Evolutionary conservation across 2,329 filamentous ascomycete genomes (phyloP).

Genomic region (Lachnellula cervina): DNA sequence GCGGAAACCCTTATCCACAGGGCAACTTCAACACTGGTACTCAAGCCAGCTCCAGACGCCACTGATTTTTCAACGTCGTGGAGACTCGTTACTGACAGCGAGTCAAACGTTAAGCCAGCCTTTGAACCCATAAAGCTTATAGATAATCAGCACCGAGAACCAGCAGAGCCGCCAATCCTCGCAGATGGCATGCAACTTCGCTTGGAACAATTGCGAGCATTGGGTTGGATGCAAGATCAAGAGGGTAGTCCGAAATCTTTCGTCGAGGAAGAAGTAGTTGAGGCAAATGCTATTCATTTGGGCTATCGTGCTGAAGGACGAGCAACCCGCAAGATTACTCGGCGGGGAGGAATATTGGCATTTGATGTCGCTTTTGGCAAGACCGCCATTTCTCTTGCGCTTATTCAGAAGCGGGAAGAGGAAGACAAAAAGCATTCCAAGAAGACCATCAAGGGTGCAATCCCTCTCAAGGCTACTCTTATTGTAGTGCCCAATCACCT

Average conservation of each 20-base stretch:
- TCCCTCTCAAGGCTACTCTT: constrained; percentile 50
- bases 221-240: constrained; percentile 56
- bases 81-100: constrained; percentile 44
- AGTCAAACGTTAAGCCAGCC: constrained; percentile 28
- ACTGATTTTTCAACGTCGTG: constrained; percentile 34
- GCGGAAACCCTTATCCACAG: constrained; percentile 39
- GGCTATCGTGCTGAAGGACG: constrained; percentile 54
- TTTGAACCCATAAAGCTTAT: constrained; percentile 26
- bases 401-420: constrained; percentile 45
- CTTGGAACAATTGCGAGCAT: constrained; percentile 47
- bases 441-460: background rate
- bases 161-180: constrained; percentile 28
- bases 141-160: background rate
- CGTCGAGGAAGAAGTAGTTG: constrained; percentile 51
- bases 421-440: constrained; percentile 7
- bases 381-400: constrained; percentile 53
- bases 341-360: constrained; percentile 58
- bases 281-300: constrained; percentile 44
- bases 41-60: background rate
- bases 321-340: constrained; percentile 35
- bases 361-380: constrained; percentile 65
- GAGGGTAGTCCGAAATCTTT: constrained; percentile 48
- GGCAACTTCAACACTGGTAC: constrained; percentile 24
- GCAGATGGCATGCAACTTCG: constrained; percentile 37
- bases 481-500: constrained; percentile 54